Conservation (phyloP, 306 rosid genomes). For the Cucumis melo region DNA sequence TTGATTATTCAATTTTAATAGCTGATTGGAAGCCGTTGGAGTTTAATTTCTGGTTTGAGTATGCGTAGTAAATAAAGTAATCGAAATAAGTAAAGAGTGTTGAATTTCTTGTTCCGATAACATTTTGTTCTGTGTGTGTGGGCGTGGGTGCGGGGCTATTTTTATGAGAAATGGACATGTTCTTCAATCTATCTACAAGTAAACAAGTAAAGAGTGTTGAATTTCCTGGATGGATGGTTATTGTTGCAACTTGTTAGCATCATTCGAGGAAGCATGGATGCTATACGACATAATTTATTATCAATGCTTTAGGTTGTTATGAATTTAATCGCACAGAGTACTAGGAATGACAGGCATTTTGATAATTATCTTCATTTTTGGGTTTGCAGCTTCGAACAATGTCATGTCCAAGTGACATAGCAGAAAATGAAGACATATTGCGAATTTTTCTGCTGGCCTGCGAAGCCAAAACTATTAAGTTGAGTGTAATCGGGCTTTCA, state of each 20-base stretch:
- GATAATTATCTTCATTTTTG: conserved; percentile 12
- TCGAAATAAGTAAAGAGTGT: background rate
- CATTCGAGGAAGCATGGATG: background rate
- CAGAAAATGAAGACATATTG: conserved; percentile 77
- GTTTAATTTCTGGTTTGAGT: background rate
- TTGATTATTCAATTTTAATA: background rate
- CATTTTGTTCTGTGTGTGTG: background rate
- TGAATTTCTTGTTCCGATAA: background rate
- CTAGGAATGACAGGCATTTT: background rate
- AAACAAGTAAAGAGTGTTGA: too few relatives aligned
- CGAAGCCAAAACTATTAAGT: conserved; percentile 68
- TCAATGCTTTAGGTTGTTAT: background rate
- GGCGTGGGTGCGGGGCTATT: background rate
- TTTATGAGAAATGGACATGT: background rate
- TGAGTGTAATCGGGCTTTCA: conserved; percentile 88
- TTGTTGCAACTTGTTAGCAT: background rate
- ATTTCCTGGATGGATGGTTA: background rate
- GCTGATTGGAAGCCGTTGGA: background rate
- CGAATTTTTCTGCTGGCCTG: conserved; percentile 87
- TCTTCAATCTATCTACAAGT: background rate
- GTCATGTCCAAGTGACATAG: conserved; percentile 80
- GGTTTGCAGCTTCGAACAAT: conserved; percentile 74
- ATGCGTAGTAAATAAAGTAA: background rate
- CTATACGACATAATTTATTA: background rate
- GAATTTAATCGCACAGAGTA: background rate